Conservation (phyloP, 805 yeast genomes). For the Yarrowia porcina region DNA sequence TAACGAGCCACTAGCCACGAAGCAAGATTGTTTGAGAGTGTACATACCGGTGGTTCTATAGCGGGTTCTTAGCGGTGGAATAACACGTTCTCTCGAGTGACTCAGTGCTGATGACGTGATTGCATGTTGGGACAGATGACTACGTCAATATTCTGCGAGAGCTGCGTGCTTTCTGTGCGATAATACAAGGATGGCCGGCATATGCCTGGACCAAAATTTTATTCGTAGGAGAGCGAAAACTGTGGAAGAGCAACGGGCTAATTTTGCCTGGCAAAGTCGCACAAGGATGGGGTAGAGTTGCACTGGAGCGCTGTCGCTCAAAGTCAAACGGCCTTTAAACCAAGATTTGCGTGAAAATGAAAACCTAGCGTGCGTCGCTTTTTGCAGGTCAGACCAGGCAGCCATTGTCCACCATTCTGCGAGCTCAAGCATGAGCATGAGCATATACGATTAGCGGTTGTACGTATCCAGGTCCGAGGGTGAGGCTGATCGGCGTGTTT, state of each 20-base stretch:
- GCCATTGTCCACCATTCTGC: not conserved
- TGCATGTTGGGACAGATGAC: not conserved
- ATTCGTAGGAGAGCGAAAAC: not conserved
- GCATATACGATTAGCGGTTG: not conserved
- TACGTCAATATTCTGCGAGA: not conserved
- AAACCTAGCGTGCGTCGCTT: not conserved
- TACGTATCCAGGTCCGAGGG: not conserved
- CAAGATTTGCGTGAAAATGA: slow-evolving; percentile 21
- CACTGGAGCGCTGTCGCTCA: not conserved
- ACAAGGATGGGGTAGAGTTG: slow-evolving; percentile 1
- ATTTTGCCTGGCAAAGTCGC: too few relatives aligned
- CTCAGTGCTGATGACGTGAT: slow-evolving; percentile 14
- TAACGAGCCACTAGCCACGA: not conserved
- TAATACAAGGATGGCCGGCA: slow-evolving; percentile 4
- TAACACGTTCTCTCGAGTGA: not conserved
- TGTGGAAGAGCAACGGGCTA: not conserved
- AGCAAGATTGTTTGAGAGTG: too few relatives aligned
- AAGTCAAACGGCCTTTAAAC: slow-evolving; percentile 1
- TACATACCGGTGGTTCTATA: not conserved
- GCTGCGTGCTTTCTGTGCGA: slow-evolving; percentile 14
- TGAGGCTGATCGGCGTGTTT: not conserved
- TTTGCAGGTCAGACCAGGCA: not conserved
- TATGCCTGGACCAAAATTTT: not conserved
- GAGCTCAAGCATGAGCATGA: not conserved
- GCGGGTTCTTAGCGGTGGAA: not conserved